Evolutionary conservation across 1,284 basidiomycete species (phyloP).

Genomic region (Ustilago loliicola): DNA sequence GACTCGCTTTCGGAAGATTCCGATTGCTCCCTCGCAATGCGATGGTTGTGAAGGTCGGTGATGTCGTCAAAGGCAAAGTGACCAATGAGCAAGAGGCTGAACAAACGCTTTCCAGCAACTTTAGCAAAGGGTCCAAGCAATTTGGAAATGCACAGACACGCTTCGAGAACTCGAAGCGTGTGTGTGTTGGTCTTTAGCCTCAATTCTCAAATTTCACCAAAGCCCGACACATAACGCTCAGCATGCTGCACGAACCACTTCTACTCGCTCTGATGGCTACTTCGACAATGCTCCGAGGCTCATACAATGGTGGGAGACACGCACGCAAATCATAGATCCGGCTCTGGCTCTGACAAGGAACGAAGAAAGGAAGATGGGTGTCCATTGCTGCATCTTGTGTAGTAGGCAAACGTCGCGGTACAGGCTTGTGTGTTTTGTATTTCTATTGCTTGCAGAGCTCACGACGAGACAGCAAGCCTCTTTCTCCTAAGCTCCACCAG

Average conservation of each 20-base stretch:
- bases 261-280: background rate
- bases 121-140: slow-evolving; percentile 14
- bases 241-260: background rate
- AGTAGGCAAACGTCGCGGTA: background rate
- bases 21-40: background rate
- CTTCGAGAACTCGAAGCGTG: background rate
- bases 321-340: too few relatives aligned
- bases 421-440: background rate
- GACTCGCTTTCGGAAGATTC: background rate
- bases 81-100: background rate
- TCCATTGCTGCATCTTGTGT: background rate
- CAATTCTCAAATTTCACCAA: slow-evolving; percentile 4
- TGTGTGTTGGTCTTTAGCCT: slow-evolving; percentile 16
- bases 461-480: slow-evolving; percentile 35
- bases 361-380: background rate
- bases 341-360: background rate
- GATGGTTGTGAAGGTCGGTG: background rate
- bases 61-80: background rate
- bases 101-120: background rate
- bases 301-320: too few relatives aligned
- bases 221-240: background rate
- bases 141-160: background rate
- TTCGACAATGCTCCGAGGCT: background rate
- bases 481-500: slow-evolving; percentile 52
- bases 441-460: background rate